Conservation (phyloP, 1,284 basidiomycete species). For the Ceratobasidium sp. region DNA sequence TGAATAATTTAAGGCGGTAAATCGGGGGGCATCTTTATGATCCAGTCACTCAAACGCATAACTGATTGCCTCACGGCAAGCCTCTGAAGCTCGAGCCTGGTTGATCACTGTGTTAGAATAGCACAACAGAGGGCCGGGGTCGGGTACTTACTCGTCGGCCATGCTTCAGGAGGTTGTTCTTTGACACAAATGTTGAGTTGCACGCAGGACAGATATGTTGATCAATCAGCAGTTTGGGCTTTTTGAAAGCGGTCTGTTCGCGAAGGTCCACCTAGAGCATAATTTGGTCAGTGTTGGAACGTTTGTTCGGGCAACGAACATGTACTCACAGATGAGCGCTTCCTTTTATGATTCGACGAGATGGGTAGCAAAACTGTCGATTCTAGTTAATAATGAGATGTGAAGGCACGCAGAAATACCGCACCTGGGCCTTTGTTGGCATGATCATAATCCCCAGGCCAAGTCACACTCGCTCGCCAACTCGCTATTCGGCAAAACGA, state of each 20-base stretch:
- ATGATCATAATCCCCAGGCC: not conserved
- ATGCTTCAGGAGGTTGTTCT: constrained; percentile 10
- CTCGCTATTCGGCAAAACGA: constrained; percentile 22
- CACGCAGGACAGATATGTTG: constrained; percentile 28
- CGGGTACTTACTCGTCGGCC: constrained; percentile 20
- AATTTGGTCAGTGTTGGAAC: not conserved
- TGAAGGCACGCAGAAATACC: not conserved
- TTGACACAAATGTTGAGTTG: constrained; percentile 27
- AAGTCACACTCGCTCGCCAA: constrained; percentile 15
- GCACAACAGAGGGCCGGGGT: not conserved
- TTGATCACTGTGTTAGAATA: not conserved
- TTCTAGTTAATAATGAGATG: not conserved
- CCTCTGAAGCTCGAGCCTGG: constrained; percentile 28
- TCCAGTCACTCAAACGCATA: constrained; percentile 32
- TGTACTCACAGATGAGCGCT: constrained; percentile 16
- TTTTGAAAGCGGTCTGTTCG: not conserved
- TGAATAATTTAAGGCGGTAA: constrained; percentile 14
- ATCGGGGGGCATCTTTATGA: not conserved
- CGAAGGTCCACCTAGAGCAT: constrained; percentile 10
- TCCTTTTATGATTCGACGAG: constrained; percentile 7
- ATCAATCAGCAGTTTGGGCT: constrained; percentile 17
- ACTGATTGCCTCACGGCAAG: constrained; percentile 28
- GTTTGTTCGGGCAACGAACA: not conserved
- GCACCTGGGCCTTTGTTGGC: constrained; percentile 3
- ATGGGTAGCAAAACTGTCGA: constrained; percentile 14